Percentiles rank a stretch among this genome's conserved stretches.
Conservation (phyloP, 1,284 basidiomycete genomes). For the Austroboletus novae-zelandiae region DNA sequence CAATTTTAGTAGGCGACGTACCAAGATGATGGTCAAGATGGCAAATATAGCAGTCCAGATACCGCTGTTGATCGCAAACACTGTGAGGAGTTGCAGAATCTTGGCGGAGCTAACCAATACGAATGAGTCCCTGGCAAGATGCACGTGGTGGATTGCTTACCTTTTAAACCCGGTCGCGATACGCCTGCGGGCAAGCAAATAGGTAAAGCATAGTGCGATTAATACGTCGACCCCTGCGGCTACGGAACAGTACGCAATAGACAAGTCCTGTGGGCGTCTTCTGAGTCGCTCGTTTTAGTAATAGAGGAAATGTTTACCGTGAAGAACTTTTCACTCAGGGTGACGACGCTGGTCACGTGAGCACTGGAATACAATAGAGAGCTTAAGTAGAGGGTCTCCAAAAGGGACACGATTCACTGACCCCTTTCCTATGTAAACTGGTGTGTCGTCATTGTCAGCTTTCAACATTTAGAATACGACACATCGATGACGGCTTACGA, state of each 20-base stretch:
- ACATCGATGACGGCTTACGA: neutral
- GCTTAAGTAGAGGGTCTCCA: neutral
- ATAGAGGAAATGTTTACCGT: neutral
- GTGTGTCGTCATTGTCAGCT: neutral
- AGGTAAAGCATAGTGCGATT: slow-evolving; percentile 4
- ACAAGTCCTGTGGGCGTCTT: neutral
- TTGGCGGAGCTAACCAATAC: neutral
- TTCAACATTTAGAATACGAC: neutral
- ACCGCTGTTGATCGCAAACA: slow-evolving; percentile 5
- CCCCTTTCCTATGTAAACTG: slow-evolving; percentile 5
- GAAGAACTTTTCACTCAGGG: slow-evolving; percentile 1
- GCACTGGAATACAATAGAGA: neutral
- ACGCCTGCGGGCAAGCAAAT: slow-evolving; percentile 2
- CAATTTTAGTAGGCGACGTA: neutral
- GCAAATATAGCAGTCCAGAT: slow-evolving; percentile 3
- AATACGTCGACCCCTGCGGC: slow-evolving; percentile 3
- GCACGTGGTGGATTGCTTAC: neutral
- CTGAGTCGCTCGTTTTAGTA: too few relatives aligned
- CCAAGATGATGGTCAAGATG: slow-evolving; percentile 1
- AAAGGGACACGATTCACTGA: neutral
- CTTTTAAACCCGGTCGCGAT: neutral
- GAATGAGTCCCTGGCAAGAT: neutral
- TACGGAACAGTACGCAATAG: slow-evolving; percentile 2
- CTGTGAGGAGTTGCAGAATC: slow-evolving; percentile 3
- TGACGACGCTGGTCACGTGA: neutral